phyloP scores from a whole-genome alignment of 768 basidiomycete genomes.

The Russula sp. region DNA sequence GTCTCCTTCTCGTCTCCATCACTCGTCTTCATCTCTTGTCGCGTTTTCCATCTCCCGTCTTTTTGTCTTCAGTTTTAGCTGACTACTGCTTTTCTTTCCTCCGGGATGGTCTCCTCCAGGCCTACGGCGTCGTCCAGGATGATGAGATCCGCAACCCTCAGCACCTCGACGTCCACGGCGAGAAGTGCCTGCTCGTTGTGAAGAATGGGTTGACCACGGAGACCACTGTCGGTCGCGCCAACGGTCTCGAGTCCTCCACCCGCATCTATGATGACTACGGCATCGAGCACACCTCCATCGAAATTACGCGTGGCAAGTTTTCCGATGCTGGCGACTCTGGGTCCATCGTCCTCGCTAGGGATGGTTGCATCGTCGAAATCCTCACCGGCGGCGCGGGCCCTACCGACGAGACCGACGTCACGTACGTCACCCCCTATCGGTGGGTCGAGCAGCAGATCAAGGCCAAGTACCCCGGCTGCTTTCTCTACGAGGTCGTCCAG shows the following conservation, averaged over 20 bases:
- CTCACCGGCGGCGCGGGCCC: constrained; percentile 24
- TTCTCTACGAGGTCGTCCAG: constrained; percentile 18
- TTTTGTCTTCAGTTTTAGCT: neutral
- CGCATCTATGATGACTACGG: constrained; percentile 6
- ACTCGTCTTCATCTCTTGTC: too few relatives aligned
- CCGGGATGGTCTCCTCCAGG: constrained; percentile 23
- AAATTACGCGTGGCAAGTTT: constrained; percentile 22
- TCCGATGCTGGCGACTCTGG: constrained; percentile 27
- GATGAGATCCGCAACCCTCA: constrained; percentile 23
- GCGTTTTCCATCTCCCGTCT: neutral
- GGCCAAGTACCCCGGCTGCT: constrained; percentile 22
- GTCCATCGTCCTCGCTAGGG: constrained; percentile 23
- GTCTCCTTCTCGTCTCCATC: constrained; percentile 19
- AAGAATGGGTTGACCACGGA: constrained; percentile 25
- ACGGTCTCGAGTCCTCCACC: constrained; percentile 23
- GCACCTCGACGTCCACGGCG: constrained; percentile 22
- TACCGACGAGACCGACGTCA: constrained; percentile 21
- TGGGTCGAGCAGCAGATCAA: constrained; percentile 25
- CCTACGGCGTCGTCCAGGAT: constrained; percentile 19
- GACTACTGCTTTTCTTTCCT: neutral
- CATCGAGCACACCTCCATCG: constrained; percentile 14
- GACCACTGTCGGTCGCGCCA: constrained; percentile 25
- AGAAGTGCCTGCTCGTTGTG: constrained; percentile 23
- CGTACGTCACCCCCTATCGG: constrained; percentile 26
- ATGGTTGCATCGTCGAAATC: constrained; percentile 25